Base-by-base conservation (phyloP, 2,329 filamentous ascomycete genomes). In the Penicillium sp. region DNA sequence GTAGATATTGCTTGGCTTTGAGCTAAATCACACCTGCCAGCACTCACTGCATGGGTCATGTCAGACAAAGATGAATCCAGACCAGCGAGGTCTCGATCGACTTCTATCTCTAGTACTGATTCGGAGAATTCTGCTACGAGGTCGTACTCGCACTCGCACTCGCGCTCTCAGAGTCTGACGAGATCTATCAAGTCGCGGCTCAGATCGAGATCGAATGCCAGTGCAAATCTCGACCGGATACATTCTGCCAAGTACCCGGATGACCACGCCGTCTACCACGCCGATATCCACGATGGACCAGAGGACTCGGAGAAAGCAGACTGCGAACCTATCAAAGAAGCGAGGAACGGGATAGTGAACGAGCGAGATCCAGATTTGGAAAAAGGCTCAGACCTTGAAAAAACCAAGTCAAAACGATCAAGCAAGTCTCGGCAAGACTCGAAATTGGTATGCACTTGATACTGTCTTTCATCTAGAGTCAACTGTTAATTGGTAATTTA, bases 181-280 rank as follows among this genome's bases (percentile, higher is more conserved):
- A 30, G 23, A 12, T 39, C 39, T 9, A 25, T 35, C 17, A 35
- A 35, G 30, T 40, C 41, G 15, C 33, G 32, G 15, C 35, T 26
- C 6, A 35, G 20, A 25, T 39, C 39, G 10, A 15, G 22, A 18
- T 42, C 32, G 15, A 33, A 39, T 23, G 6, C 26, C 6, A n/a
- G 33, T 4, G n/a, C 13, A 2, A 34, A 33, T n/a, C 18, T 62
- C 1, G 42, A 54, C 27, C 47, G 55, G 13, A 44, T 60, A 2
- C 51, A 57, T 42, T 62, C 60, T 1, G 59, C 47, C 2, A 51
- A 50, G 14, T 56, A 63, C 38, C 45, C 61, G 1, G 61, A 66
- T 34, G 59, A 66, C 35, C 48, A 60, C 5, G 56, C 54, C 6
- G 40, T 56, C 5, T 65, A 62, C 18, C 51, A 61, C 31, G 54